Conservation (phyloP, 1,284 basidiomycete species). For the Leccinum insigne region DNA sequence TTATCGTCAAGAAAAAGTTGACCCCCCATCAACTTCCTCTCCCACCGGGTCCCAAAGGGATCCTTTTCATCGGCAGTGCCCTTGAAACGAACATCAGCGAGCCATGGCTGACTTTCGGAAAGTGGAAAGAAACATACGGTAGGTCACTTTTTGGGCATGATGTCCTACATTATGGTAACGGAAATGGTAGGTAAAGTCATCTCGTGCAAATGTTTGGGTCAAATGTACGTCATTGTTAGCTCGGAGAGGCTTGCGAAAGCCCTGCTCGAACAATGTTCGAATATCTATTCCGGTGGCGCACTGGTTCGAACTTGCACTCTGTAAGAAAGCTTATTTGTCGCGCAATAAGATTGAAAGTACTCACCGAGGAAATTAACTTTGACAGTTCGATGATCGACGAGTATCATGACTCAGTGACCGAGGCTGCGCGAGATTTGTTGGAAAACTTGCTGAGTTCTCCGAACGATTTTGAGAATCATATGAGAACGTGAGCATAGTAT, state of each 20-base stretch:
- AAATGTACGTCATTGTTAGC: constrained; percentile 24
- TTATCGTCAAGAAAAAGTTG: constrained; percentile 5
- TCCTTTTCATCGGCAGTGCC: constrained; percentile 31
- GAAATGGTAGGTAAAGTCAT: constrained; percentile 22
- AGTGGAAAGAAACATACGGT: constrained; percentile 30
- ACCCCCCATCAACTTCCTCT: constrained; percentile 22
- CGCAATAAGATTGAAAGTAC: constrained; percentile 23
- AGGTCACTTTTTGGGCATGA: background rate
- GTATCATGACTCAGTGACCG: no score
- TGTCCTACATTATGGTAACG: background rate
- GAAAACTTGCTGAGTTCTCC: no score
- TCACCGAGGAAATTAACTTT: constrained; percentile 20
- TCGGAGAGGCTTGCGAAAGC: constrained; percentile 21
- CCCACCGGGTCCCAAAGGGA: constrained; percentile 31
- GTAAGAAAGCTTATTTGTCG: constrained; percentile 21
- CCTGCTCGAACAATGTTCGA: constrained; percentile 27
- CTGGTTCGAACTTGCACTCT: constrained; percentile 7
- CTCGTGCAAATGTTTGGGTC: constrained; percentile 20
- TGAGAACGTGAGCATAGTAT: background rate
- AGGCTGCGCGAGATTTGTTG: no score
- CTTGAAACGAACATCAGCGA: constrained; percentile 24
- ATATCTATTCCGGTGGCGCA: constrained; percentile 22
- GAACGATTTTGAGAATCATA: no score
- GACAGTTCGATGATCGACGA: constrained; percentile 8
- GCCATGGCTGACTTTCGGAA: constrained; percentile 32